A percentile compares a stretch with the other conserved stretches of the same genome.
phyloP scores from a whole-genome alignment of 352 stramenopile genomes.

The Phytophthora parvispora region DNA sequence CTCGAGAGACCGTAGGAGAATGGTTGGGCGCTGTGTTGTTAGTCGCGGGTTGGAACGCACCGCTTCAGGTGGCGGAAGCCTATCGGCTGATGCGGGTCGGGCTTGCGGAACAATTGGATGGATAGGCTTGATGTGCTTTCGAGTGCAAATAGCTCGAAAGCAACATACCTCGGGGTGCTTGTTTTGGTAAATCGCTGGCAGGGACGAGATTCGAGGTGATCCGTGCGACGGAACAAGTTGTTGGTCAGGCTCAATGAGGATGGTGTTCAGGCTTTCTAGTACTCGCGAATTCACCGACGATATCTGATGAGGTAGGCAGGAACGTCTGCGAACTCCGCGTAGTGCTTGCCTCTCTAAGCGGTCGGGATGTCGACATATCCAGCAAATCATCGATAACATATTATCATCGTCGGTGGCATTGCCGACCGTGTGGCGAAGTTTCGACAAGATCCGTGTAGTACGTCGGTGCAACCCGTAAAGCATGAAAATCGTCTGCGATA shows the following conservation, averaged over 20 bases:
- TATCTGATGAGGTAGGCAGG: constrained; percentile 25
- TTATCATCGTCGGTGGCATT: not conserved
- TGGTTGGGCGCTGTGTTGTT: not conserved
- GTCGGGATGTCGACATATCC: constrained; percentile 16
- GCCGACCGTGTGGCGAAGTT: not conserved
- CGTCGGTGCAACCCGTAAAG: constrained; percentile 19
- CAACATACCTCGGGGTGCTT: not conserved
- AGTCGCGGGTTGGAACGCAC: not conserved
- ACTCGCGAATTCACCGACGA: constrained; percentile 3
- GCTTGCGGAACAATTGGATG: not conserved
- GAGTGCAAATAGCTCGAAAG: not conserved
- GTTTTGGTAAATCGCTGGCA: not conserved
- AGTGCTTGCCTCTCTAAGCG: constrained; percentile 12
- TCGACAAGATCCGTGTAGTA: constrained; percentile 6
- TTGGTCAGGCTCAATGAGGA: not conserved
- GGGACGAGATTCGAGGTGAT: not conserved
- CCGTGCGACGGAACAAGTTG: constrained; percentile 1
- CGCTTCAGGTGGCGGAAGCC: not conserved
- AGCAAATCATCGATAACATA: constrained; percentile 23
- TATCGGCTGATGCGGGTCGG: not conserved
- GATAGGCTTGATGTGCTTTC: not conserved
- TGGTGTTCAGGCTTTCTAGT: constrained; percentile 15
- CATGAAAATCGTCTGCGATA: constrained; percentile 16
- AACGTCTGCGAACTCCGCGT: constrained; percentile 8
- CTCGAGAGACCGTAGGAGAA: constrained; percentile 23